A percentile compares a stretch with the other conserved stretches of the same genome.
Conservation (phyloP, 1,284 basidiomycete species). For the Ceratobasidium papillatum region DNA sequence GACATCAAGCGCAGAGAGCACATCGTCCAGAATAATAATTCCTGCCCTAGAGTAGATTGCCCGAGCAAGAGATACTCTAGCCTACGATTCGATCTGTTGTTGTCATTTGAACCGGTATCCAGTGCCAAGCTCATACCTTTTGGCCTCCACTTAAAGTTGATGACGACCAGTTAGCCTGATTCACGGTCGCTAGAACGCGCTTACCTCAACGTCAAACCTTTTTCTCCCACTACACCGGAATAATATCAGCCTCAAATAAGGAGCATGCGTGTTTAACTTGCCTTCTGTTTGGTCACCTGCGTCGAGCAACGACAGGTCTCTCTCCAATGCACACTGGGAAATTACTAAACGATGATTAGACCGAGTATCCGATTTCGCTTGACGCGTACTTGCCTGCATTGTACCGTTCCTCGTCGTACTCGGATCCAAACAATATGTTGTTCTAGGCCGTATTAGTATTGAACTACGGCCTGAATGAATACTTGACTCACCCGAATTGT, state of each 20-base stretch:
- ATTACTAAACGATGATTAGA: neutral
- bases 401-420: conserved; percentile 61
- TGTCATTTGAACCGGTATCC: conserved; percentile 13
- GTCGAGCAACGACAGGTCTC: conserved; percentile 72
- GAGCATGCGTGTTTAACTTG: neutral
- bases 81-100: conserved; percentile 59
- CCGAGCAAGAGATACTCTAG: conserved; percentile 81
- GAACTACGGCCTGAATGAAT: neutral
- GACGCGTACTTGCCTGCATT: conserved; percentile 54
- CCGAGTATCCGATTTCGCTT: neutral
- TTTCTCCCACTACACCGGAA: conserved; percentile 85
- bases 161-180: conserved; percentile 24
- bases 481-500: conserved; percentile 56
- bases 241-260: neutral
- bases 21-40: conserved; percentile 62
- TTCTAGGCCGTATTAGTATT: conserved; percentile 49
- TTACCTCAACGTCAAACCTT: conserved; percentile 76
- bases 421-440: conserved; percentile 71
- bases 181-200: conserved; percentile 43
- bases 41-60: conserved; percentile 80
- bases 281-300: conserved; percentile 58
- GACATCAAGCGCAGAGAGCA: conserved; percentile 52
- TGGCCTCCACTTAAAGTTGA: conserved; percentile 58
- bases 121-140: conserved; percentile 57
- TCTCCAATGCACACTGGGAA: conserved; percentile 65